phyloP scores from a whole-genome alignment of 176 grass and related monocot genomes.

The Musa beccarii region DNA sequence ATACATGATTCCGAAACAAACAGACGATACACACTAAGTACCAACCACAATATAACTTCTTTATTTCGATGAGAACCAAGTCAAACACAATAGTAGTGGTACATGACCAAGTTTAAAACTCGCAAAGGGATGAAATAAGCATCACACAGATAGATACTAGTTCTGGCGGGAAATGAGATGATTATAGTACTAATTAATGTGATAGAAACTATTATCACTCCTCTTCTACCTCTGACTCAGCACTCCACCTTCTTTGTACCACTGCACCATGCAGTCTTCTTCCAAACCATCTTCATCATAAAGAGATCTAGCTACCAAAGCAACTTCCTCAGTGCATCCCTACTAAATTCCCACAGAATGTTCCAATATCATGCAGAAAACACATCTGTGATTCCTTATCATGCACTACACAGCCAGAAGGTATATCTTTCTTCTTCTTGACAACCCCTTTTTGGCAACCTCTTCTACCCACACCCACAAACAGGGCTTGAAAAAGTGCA shows the following conservation, averaged over 20 bases:
- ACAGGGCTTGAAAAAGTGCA: slow-evolving; percentile 56
- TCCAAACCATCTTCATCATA: slow-evolving; percentile 64
- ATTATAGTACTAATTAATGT: not conserved
- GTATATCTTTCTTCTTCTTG: slow-evolving; percentile 54
- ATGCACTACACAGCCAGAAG: slow-evolving; percentile 31
- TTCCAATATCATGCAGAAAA: slow-evolving; percentile 40
- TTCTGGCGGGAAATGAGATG: not conserved
- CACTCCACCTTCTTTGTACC: slow-evolving; percentile 49
- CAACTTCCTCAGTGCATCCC: slow-evolving; percentile 61
- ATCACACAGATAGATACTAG: not conserved
- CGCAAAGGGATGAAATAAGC: not conserved
- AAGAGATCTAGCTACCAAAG: slow-evolving; percentile 47
- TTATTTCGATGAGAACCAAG: not conserved
- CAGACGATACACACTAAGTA: not conserved
- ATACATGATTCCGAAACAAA: not conserved
- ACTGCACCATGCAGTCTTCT: slow-evolving; percentile 55
- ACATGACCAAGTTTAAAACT: not conserved
- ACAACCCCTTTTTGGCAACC: slow-evolving; percentile 54
- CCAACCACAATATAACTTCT: not conserved
- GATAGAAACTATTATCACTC: slow-evolving; percentile 13
- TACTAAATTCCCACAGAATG: slow-evolving; percentile 33
- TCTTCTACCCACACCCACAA: slow-evolving; percentile 46
- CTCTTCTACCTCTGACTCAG: slow-evolving; percentile 50
- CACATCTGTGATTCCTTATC: slow-evolving; percentile 38
- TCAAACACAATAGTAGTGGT: not conserved